Conservation (phyloP, 164 flowering plant species). For the Stephania yunnanensis region DNA sequence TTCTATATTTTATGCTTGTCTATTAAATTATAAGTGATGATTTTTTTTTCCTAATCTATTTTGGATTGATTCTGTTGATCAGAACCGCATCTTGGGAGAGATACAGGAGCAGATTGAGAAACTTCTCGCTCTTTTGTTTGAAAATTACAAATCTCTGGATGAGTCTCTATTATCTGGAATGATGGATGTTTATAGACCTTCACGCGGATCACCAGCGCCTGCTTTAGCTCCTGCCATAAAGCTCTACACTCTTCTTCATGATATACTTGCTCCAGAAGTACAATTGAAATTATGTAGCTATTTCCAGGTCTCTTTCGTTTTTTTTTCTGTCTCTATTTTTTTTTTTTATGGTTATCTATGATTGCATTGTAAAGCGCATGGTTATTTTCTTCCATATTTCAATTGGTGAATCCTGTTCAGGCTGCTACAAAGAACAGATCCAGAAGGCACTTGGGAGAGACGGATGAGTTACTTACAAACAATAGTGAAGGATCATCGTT, state of each 20-base stretch:
- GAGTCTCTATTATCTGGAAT: constrained; percentile 74
- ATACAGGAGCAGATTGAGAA: constrained; percentile 77
- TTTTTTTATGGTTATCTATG: background rate
- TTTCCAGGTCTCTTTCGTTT: constrained; percentile 55
- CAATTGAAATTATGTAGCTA: constrained; percentile 63
- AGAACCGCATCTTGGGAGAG: constrained; percentile 91
- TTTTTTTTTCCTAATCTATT: background rate
- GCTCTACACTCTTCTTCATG: constrained; percentile 77
- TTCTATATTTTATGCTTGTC: background rate
- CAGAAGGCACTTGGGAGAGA: constrained; percentile 73
- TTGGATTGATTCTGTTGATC: constrained; percentile 11
- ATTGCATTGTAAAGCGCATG: constrained; percentile 4
- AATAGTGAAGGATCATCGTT: constrained; percentile 44
- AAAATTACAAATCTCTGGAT: constrained; percentile 86
- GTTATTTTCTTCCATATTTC: background rate
- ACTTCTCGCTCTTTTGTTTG: constrained; percentile 70
- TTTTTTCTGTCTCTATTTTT: constrained; percentile 3
- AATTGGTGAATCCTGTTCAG: constrained; percentile 23
- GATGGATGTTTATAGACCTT: constrained; percentile 59
- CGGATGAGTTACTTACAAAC: constrained; percentile 72
- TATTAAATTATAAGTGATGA: background rate
- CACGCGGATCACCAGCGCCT: constrained; percentile 79
- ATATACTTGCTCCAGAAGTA: constrained; percentile 77
- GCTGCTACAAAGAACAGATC: constrained; percentile 88
- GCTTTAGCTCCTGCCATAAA: constrained; percentile 78